phyloP scores from a whole-genome alignment of 192 early-diverging fungal genomes.

The Entomortierella beljakovae region DNA sequence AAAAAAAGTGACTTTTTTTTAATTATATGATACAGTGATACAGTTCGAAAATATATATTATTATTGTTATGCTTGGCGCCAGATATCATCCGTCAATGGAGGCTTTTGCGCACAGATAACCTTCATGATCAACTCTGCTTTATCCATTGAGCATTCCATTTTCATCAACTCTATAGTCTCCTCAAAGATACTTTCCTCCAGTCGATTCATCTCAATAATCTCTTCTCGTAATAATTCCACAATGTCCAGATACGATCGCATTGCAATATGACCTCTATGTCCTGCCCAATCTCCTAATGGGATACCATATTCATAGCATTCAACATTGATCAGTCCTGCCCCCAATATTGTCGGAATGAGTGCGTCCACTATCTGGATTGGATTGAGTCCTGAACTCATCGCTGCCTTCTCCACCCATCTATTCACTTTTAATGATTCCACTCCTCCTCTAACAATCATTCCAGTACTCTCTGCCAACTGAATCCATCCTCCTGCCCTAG shows the following conservation, averaged over 20 bases:
- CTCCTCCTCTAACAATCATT: constrained; percentile 33
- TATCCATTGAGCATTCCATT: constrained; percentile 21
- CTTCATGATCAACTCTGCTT: constrained; percentile 45
- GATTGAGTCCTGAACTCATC: constrained; percentile 41
- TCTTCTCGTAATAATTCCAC: constrained; percentile 35
- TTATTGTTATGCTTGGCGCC: constrained; percentile 12
- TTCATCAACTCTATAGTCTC: constrained; percentile 36
- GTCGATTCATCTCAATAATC: constrained; percentile 38
- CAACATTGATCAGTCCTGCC: constrained; percentile 46
- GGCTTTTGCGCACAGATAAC: constrained; percentile 51
- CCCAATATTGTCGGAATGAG: constrained; percentile 45
- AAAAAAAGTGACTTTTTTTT: no score
- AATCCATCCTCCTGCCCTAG: constrained; percentile 44
- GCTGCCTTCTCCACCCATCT: constrained; percentile 51
- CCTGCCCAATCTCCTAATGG: constrained; percentile 49
- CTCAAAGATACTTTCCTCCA: constrained; percentile 43
- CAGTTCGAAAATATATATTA: not conserved
- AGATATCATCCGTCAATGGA: constrained; percentile 41
- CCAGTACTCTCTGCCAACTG: constrained; percentile 51
- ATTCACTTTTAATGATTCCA: constrained; percentile 42
- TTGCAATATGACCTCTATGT: constrained; percentile 18
- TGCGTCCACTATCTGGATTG: constrained; percentile 39
- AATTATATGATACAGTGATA: no score
- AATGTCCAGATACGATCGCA: constrained; percentile 35
- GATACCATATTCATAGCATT: constrained; percentile 50